phyloP scores from a whole-genome alignment of 2,329 filamentous ascomycete genomes.

The Trichoderma citrinoviride region DNA sequence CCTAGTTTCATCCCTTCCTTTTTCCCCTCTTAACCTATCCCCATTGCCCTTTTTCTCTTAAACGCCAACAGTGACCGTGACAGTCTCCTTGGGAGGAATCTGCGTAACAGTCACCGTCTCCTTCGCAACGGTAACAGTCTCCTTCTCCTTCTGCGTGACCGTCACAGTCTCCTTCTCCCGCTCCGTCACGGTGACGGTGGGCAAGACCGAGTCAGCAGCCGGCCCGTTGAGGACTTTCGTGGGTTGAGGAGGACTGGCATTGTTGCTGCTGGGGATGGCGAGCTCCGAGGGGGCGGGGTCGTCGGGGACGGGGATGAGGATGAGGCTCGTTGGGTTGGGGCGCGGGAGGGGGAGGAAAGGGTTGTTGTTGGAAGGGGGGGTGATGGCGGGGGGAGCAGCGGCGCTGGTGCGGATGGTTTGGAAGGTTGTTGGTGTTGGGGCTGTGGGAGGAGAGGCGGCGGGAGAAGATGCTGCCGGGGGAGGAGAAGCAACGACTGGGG shows the following conservation, averaged over 20 bases:
- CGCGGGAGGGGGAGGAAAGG: neutral
- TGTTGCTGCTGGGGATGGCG: neutral
- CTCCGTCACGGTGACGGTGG: slow-evolving; percentile 40
- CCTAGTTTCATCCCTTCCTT: neutral
- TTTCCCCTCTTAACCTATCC: neutral
- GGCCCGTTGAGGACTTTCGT: slow-evolving; percentile 32
- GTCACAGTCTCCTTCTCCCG: slow-evolving; percentile 35
- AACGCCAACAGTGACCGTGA: slow-evolving; percentile 31
- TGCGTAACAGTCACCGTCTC: too few species aligned
- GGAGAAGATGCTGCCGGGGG: neutral
- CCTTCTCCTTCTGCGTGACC: slow-evolving; percentile 24
- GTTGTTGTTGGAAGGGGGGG: neutral
- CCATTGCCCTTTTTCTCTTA: neutral
- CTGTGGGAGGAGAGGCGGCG: neutral
- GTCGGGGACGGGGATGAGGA: slow-evolving; percentile 30
- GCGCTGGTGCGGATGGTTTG: slow-evolving; percentile 13
- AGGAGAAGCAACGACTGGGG: neutral
- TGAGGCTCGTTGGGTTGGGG: slow-evolving; percentile 27
- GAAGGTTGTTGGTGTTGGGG: slow-evolving; percentile 21
- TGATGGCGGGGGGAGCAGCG: neutral
- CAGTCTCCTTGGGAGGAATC: slow-evolving; percentile 23
- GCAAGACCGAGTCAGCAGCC: slow-evolving; percentile 38
- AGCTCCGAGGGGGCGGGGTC: slow-evolving; percentile 24
- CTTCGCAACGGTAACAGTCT: too few species aligned
- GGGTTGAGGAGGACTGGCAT: slow-evolving; percentile 12